Percentiles rank a stretch among this genome's conserved stretches.
phyloP scores from a whole-genome alignment of 2,329 filamentous ascomycete genomes.

The Talaromyces funiculosus region DNA sequence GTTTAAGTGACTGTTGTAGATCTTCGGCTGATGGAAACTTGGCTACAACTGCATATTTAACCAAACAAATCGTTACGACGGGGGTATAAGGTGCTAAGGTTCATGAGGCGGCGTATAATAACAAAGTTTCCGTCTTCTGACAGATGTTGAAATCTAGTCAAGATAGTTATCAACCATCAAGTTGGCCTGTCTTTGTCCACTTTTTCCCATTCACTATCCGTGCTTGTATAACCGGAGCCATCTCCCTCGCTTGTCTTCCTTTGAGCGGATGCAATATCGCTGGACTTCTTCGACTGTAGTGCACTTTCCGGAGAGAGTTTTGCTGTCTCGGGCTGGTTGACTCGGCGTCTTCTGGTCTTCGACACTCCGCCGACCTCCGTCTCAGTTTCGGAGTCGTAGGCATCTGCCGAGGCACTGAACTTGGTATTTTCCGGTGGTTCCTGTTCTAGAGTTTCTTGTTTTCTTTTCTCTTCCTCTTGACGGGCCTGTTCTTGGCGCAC shows the following conservation, averaged over 20 bases:
- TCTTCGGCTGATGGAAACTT: background rate
- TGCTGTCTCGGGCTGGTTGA: conserved; percentile 8
- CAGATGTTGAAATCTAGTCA: background rate
- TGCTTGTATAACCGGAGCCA: conserved; percentile 59
- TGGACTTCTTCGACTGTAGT: conserved; percentile 40
- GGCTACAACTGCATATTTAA: background rate
- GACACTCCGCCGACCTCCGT: conserved; percentile 18
- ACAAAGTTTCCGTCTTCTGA: background rate
- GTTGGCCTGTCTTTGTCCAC: conserved; percentile 50
- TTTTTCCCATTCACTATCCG: conserved; percentile 97
- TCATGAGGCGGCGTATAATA: background rate
- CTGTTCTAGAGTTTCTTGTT: conserved; percentile 15
- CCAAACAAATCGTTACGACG: background rate
- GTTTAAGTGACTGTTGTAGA: background rate
- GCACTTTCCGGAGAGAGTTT: conserved; percentile 19
- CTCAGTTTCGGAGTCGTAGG: conserved; percentile 40
- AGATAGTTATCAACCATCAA: background rate
- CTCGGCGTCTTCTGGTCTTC: conserved; percentile 9
- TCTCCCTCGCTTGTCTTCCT: conserved; percentile 44
- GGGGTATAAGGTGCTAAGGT: conserved; percentile 7
- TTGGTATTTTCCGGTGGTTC: conserved; percentile 22
- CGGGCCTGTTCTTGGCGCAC: conserved; percentile 49
- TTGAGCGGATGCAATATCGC: conserved; percentile 37
- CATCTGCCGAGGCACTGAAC: conserved; percentile 27
- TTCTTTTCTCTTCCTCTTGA: conserved; percentile 30